phyloP scores from a whole-genome alignment of 805 yeast genomes.

The Metschnikowia colocasiae region DNA sequence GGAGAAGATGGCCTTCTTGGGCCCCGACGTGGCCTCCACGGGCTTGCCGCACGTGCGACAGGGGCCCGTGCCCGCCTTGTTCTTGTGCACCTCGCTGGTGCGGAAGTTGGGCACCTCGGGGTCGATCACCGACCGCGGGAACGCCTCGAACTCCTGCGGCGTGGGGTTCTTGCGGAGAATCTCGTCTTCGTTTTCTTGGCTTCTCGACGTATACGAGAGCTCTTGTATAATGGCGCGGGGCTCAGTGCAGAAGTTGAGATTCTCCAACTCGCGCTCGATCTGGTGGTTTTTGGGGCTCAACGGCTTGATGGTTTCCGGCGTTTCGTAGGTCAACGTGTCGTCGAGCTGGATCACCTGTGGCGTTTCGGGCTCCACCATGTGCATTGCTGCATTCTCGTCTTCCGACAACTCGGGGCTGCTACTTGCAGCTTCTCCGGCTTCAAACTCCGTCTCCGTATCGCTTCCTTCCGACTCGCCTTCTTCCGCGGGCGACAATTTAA shows the following conservation, averaged over 20 bases:
- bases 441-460: conserved; percentile 9
- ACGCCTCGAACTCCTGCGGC: conserved; percentile 18
- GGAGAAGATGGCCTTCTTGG: conserved; percentile 69
- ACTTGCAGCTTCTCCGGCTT: not conserved
- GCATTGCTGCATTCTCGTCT: not conserved
- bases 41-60: conserved; percentile 67
- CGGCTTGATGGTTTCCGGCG: conserved; percentile 27
- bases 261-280: conserved; percentile 31
- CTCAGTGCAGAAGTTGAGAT: conserved; percentile 22
- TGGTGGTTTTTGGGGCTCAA: conserved; percentile 34
- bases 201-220: not conserved
- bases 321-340: conserved; percentile 5
- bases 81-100: conserved; percentile 10
- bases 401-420: not conserved
- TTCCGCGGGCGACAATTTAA: conserved; percentile 4
- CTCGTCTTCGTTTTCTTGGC: conserved; percentile 11
- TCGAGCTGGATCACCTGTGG: conserved; percentile 7
- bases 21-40: conserved; percentile 43
- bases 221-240: conserved; percentile 1
- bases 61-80: conserved; percentile 68
- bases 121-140: conserved; percentile 17
- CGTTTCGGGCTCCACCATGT: conserved; percentile 8
- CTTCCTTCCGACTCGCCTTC: conserved; percentile 1
- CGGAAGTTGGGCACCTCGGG: conserved; percentile 15
- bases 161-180: conserved; percentile 15